Evolutionary conservation across 2,329 filamentous ascomycete genomes (phyloP).

Genomic region (Cordyceps tenuipes): DNA sequence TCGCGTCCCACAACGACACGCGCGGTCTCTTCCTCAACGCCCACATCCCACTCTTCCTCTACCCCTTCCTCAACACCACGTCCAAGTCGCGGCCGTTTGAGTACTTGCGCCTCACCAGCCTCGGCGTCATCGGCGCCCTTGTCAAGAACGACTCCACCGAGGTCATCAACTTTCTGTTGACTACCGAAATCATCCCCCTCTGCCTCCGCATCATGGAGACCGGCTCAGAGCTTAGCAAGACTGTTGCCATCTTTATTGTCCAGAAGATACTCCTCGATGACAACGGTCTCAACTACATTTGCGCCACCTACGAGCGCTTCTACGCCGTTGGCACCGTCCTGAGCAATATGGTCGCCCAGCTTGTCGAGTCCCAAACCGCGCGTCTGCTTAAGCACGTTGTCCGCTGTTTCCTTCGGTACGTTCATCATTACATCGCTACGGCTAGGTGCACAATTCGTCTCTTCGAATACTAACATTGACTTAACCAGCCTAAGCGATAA

Average conservation of each 20-base stretch:
- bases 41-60: conserved; percentile 94
- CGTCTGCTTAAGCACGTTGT: conserved; percentile 95
- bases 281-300: conserved; percentile 95
- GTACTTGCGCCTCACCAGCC: conserved; percentile 88
- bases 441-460: not conserved
- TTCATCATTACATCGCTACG: conserved; percentile 12
- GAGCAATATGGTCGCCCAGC: conserved; percentile 96
- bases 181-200: conserved; percentile 95
- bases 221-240: conserved; percentile 95
- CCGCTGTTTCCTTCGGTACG: conserved; percentile 86
- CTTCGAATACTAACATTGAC: conserved; percentile 13
- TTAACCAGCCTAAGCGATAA: conserved; percentile 77
- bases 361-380: conserved; percentile 96
- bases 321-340: conserved; percentile 96
- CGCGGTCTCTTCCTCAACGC: conserved; percentile 88
- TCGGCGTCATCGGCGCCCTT: conserved; percentile 91
- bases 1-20: conserved; percentile 95
- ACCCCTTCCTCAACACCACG: conserved; percentile 96
- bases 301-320: conserved; percentile 96
- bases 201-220: conserved; percentile 99
- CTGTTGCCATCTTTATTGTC: conserved; percentile 97
- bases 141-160: conserved; percentile 99
- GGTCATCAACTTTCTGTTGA: conserved; percentile 97
- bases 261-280: conserved; percentile 98
- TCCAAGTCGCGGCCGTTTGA: conserved; percentile 97